Evolutionary conservation across 1,139 yeast genomes (phyloP).

Genomic region (Kodamaea derodonti): DNA sequence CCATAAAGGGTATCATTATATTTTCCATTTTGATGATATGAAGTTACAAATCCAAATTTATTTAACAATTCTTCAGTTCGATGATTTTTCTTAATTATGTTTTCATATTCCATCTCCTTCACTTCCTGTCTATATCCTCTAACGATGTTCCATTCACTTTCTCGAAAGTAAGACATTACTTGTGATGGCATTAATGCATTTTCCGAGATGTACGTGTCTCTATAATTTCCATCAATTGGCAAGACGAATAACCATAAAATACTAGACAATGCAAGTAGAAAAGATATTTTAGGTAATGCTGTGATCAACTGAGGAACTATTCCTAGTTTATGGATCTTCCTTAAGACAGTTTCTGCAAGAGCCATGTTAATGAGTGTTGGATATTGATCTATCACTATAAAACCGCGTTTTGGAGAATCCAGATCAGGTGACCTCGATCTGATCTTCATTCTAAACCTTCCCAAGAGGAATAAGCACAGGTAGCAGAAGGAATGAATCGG

Average conservation of each 20-base stretch:
- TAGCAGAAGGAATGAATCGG: too few species aligned
- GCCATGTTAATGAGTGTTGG: too few species aligned
- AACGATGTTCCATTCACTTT: slow-evolving; percentile 89
- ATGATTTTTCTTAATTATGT: slow-evolving; percentile 36
- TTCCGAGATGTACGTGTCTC: slow-evolving; percentile 85
- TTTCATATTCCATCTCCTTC: slow-evolving; percentile 32
- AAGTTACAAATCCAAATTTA: slow-evolving; percentile 70
- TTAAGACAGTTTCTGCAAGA: slow-evolving; percentile 50
- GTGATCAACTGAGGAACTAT: slow-evolving; percentile 54
- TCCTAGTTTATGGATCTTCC: slow-evolving; percentile 54
- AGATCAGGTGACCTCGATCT: too few species aligned
- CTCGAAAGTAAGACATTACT: slow-evolving; percentile 87
- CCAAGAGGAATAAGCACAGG: too few species aligned
- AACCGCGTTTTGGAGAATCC: too few species aligned
- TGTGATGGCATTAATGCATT: slow-evolving; percentile 97
- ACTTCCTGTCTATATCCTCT: slow-evolving; percentile 77
- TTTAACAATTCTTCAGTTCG: slow-evolving; percentile 57
- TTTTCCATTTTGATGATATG: slow-evolving; percentile 35
- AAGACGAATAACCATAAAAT: slow-evolving; percentile 62
- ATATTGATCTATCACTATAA: too few species aligned
- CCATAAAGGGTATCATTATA: slow-evolving; percentile 62
- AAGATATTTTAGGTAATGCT: slow-evolving; percentile 58
- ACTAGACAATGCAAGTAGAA: slow-evolving; percentile 59
- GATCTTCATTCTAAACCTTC: too few species aligned
- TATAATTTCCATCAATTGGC: slow-evolving; percentile 78